phyloP scores from a whole-genome alignment of 2,329 filamentous ascomycete species.

The Cordyceps cateniannulata region DNA sequence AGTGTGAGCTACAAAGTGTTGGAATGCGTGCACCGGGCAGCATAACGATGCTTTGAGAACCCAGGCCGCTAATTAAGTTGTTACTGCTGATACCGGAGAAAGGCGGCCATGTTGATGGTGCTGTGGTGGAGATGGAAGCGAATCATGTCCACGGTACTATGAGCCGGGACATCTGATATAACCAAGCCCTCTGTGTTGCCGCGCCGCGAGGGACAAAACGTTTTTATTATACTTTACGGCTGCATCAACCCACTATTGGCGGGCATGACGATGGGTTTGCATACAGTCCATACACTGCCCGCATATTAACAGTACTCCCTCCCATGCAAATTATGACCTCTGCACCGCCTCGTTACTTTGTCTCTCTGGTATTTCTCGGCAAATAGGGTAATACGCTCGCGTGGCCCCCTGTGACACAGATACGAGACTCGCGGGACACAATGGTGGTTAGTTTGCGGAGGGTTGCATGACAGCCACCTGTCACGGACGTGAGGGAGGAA shows the following conservation, averaged over 20 bases:
- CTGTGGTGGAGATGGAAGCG: not conserved
- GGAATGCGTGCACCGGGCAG: not conserved
- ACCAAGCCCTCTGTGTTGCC: not conserved
- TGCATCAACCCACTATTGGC: not conserved
- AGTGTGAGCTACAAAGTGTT: too few species aligned
- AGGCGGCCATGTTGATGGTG: not conserved
- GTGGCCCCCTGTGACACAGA: not conserved
- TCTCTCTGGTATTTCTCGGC: not conserved
- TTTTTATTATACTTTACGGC: not conserved
- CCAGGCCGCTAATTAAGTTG: not conserved
- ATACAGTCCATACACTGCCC: not conserved
- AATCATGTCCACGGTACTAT: constrained; percentile 1
- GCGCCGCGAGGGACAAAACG: not conserved
- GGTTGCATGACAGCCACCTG: not conserved
- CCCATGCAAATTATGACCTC: not conserved
- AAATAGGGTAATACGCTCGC: not conserved
- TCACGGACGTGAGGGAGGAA: not conserved
- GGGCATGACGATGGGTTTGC: not conserved
- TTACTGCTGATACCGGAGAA: not conserved
- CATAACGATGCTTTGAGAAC: not conserved
- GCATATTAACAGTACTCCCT: not conserved
- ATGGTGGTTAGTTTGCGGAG: not conserved
- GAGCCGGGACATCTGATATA: not conserved
- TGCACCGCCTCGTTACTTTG: not conserved
- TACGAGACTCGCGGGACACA: not conserved